Evolutionary conservation across 2,329 filamentous ascomycete species (phyloP), one percentile per base, ranked within the genome.

Genomic region (Alternaria hordeiaustralica): DNA sequence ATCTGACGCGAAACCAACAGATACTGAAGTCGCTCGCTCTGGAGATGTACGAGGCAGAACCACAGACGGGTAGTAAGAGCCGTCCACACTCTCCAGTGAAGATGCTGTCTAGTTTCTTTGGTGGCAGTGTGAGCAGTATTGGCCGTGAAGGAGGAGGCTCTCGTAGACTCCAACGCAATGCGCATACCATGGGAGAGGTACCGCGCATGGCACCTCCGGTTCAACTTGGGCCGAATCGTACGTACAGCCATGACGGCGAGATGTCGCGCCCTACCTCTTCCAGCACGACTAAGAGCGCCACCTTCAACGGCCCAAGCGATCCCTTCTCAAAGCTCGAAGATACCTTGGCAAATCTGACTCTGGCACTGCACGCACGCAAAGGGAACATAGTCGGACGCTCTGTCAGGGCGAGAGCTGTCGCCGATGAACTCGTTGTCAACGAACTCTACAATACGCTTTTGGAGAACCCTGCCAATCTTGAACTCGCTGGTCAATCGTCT

Each of bases 391-490:
- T 96, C 18, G 94, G 92, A 18, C 89, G 91, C 30, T 89, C 88
- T 25, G 83, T 97, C 30, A 87, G 94, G 54, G 90, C 88, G 68
- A 87, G 94, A 62, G 84, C 86, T 11, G 81, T 83, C 26, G 92
- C 90, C 3, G 92, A 97, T 75, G 92, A 94, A 73, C 85, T 95
- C 7, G 84, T 88, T 1, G 91, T 97, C 69, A 97, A 97, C 73
- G 93, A 97, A 71, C 84, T 97, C 2, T 97, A 97, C 81, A 97
- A 97, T 75, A 87, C 89, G 33, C 86, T 97, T 13, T 89, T 97
- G 18, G 94, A 97, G 77, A 91, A 91, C 67, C 92, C 94, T 0
- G 90, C 88, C 56, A 93, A 93, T 73, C 86, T 92, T 67, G 91
- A 96, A 57, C 84, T 89, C 10, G 89, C 92, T 2, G 87, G 89